Evolutionary conservation across 176 grass and related monocot genomes (phyloP).

Genomic region (Zoysia pacifica): DNA sequence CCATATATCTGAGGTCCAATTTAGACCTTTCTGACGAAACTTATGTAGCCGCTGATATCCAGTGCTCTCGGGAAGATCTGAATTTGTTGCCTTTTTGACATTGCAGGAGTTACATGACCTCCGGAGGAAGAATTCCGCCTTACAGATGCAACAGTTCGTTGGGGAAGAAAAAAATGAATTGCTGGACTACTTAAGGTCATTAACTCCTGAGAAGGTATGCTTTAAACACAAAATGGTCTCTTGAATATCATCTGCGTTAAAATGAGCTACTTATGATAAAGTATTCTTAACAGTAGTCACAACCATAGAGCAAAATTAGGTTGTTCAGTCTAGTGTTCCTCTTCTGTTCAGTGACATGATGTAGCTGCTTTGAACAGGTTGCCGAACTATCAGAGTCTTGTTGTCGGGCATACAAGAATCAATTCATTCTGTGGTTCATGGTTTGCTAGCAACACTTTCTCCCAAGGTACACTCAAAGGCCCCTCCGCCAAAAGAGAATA

Average conservation of each 20-base stretch:
- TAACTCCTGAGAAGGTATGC: conserved; percentile 82
- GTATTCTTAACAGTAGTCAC: neutral
- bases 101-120: conserved; percentile 78
- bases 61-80: neutral
- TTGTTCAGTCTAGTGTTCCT: neutral
- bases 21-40: neutral
- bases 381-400: conserved; percentile 89
- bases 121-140: conserved; percentile 77
- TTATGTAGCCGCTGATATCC: neutral
- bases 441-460: conserved; percentile 89
- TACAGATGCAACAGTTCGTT: conserved; percentile 95
- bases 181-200: conserved; percentile 89
- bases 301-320: conserved; percentile 1
- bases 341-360: conserved; percentile 20
- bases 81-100: conserved; percentile 25
- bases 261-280: conserved; percentile 10
- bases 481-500: conserved; percentile 49
- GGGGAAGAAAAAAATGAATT: conserved; percentile 94
- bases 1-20: neutral
- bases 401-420: conserved; percentile 66
- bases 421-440: conserved; percentile 90
- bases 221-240: neutral
- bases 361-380: conserved; percentile 61
- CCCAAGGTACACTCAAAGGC: conserved; percentile 77
- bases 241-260: neutral